phyloP scores from a whole-genome alignment of 306 rosid genomes.

The Nissolia schottii region DNA sequence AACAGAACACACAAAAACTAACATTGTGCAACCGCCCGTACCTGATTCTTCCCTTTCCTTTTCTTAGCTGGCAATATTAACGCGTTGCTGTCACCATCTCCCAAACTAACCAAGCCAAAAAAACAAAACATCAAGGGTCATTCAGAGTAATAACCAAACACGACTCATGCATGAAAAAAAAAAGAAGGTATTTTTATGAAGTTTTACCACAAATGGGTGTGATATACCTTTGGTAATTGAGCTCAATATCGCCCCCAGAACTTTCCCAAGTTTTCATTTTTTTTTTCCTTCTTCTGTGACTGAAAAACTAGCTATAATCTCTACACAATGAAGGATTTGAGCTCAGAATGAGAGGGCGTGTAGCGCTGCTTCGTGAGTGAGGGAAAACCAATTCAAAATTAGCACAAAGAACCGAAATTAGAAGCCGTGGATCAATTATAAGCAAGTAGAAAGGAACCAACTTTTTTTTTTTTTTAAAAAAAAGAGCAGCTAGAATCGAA shows the following conservation, averaged over 20 bases:
- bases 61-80: slow-evolving; percentile 40
- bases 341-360: too few relatives aligned
- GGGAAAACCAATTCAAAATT: too few relatives aligned
- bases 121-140: not conserved
- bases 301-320: not conserved
- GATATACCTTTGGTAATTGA: slow-evolving; percentile 31
- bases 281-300: not conserved
- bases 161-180: not conserved
- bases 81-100: slow-evolving; percentile 46
- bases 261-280: slow-evolving; percentile 16
- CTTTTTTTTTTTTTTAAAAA: too few relatives aligned
- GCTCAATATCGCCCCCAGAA: not conserved
- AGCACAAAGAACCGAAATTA: too few relatives aligned
- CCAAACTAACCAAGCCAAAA: slow-evolving; percentile 31
- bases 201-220: not conserved
- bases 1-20: not conserved
- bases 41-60: slow-evolving; percentile 50
- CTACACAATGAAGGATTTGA: too few relatives aligned
- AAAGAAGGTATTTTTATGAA: not conserved
- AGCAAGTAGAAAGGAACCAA: too few relatives aligned
- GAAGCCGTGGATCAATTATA: too few relatives aligned
- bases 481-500: too few relatives aligned
- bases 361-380: too few relatives aligned
- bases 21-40: not conserved
- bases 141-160: not conserved